Conservation (phyloP, 176 grass and related monocot genomes). For the Poa pratensis region DNA sequence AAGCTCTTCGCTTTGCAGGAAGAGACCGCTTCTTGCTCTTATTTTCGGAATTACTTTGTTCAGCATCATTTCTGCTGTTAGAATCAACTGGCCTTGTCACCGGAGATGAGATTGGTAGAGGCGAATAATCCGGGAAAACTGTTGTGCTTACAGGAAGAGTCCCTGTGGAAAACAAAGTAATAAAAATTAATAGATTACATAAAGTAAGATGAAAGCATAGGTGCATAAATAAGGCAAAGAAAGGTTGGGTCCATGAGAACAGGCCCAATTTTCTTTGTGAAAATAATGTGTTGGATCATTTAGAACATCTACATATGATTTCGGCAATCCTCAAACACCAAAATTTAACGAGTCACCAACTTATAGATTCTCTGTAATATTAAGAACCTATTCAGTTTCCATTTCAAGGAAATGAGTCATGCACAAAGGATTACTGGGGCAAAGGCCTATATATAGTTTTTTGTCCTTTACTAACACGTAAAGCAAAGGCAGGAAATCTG, state of each 20-base stretch:
- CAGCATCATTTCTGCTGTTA: conserved; percentile 37
- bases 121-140: conserved; percentile 36
- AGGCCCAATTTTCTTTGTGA: not conserved
- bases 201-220: not conserved
- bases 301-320: not conserved
- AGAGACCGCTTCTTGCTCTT: conserved; percentile 43
- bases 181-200: not conserved
- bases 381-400: not conserved
- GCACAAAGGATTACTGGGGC: not conserved
- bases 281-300: not conserved
- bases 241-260: not conserved
- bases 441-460: not conserved
- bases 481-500: not conserved
- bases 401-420: not conserved
- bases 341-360: conserved; percentile 3
- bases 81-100: conserved; percentile 36
- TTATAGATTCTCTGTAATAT: not conserved
- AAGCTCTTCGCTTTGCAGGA: conserved; percentile 50
- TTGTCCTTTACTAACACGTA: conserved; percentile 8
- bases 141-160: conserved; percentile 36
- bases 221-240: conserved; percentile 9
- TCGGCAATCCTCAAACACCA: not conserved
- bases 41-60: conserved; percentile 23
- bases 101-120: conserved; percentile 49
- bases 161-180: conserved; percentile 28